These are phyloP conservation scores for Malus fusca DNA, from an alignment of 306 rosid genomes.

Conservation along the genomic window DNA sequence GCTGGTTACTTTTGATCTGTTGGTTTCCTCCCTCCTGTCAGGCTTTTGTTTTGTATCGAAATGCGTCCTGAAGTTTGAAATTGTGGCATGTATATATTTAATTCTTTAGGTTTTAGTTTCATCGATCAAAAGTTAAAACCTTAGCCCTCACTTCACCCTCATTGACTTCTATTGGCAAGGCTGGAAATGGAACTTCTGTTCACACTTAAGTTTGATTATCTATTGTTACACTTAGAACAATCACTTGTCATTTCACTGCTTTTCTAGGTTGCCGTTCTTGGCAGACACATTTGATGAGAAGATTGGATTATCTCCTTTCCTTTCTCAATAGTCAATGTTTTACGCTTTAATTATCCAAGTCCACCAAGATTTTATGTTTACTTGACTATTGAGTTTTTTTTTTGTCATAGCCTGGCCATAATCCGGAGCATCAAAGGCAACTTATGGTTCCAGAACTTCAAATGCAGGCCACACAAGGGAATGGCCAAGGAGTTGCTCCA, in stretches of 20 bases:
- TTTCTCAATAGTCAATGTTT: neutral
- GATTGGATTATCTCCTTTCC: neutral
- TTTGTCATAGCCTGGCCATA: slow-evolving; percentile 68
- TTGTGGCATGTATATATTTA: neutral
- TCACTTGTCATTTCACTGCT: neutral
- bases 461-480: slow-evolving; percentile 72
- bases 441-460: slow-evolving; percentile 72
- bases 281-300: neutral
- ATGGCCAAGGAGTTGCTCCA: slow-evolving; percentile 61
- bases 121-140: neutral
- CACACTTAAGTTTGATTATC: neutral
- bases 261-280: neutral
- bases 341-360: neutral
- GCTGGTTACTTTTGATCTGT: neutral
- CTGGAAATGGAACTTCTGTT: neutral
- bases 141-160: neutral
- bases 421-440: slow-evolving; percentile 82
- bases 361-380: neutral
- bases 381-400: slow-evolving; percentile 3
- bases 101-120: neutral
- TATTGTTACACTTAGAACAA: neutral
- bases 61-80: neutral
- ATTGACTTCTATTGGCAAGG: neutral
- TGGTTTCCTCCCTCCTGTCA: neutral
- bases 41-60: neutral